Conservation (phyloP, 73 alveolate genomes). For the Durusdinium trenchii region DNA sequence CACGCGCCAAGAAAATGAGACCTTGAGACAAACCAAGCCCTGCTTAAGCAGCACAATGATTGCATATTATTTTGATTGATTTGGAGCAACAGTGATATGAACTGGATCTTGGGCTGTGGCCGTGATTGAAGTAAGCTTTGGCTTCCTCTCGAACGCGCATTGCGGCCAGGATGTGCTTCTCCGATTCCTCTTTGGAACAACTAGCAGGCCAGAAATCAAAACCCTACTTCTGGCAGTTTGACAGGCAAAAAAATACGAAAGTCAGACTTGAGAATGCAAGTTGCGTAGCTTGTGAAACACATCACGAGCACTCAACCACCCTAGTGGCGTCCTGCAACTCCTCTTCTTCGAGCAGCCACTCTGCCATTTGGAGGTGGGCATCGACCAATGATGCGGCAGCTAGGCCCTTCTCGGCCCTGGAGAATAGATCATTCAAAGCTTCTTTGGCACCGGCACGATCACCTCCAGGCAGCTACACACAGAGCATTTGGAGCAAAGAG, state of each 20-base stretch:
- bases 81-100: neutral
- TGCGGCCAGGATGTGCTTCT: conserved; percentile 27
- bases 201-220: no score
- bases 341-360: conserved; percentile 70
- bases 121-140: conserved; percentile 67
- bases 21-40: neutral
- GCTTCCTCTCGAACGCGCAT: conserved; percentile 38
- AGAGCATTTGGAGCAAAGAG: neutral
- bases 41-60: neutral
- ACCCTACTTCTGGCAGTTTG: no score
- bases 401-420: conserved; percentile 62
- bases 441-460: conserved; percentile 34
- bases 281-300: no score
- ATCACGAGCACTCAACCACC: no score
- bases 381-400: conserved; percentile 16
- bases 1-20: neutral
- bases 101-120: neutral
- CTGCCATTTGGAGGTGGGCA: conserved; percentile 45
- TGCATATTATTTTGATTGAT: neutral
- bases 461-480: neutral
- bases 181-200: conserved; percentile 13
- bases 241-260: no score
- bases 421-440: neutral
- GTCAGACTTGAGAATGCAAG: no score
- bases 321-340: neutral